Conservation (phyloP, 129 eudicot genomes). For the Calendula officinalis region DNA sequence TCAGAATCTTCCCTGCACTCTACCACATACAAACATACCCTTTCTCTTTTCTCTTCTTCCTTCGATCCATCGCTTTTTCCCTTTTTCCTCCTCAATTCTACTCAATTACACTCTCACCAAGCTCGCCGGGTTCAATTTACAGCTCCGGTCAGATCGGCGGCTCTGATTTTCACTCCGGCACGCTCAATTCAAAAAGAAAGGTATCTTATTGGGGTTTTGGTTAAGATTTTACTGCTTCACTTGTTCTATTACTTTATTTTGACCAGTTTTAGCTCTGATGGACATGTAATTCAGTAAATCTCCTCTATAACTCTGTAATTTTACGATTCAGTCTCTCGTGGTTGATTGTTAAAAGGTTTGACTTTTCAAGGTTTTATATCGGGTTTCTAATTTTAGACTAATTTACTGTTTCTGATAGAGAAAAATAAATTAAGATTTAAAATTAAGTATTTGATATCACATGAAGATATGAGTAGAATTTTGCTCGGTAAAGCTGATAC, state of each 20-base stretch:
- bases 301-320: slow-evolving; percentile 4
- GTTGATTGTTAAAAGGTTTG: slow-evolving; percentile 26
- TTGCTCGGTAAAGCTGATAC: slow-evolving; percentile 9
- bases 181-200: slow-evolving; percentile 26
- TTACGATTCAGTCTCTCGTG: slow-evolving; percentile 7
- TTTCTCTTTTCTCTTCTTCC: slow-evolving; percentile 13
- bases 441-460: neutral
- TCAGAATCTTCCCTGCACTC: slow-evolving; percentile 38
- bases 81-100: slow-evolving; percentile 4
- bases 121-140: neutral
- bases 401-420: neutral
- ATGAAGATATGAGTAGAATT: slow-evolving; percentile 2
- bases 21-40: slow-evolving; percentile 31
- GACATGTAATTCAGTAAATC: neutral
- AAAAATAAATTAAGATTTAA: neutral
- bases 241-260: slow-evolving; percentile 1
- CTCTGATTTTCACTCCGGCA: slow-evolving; percentile 24
- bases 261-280: neutral
- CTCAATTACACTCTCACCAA: neutral
- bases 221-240: slow-evolving; percentile 16
- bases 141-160: slow-evolving; percentile 25
- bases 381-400: slow-evolving; percentile 10
- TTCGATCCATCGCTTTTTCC: slow-evolving; percentile 27
- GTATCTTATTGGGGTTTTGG: slow-evolving; percentile 22
- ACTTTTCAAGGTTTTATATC: slow-evolving; percentile 21